Conservation (phyloP, 495 filamentous ascomycete species). For the Copromyces sp. region DNA sequence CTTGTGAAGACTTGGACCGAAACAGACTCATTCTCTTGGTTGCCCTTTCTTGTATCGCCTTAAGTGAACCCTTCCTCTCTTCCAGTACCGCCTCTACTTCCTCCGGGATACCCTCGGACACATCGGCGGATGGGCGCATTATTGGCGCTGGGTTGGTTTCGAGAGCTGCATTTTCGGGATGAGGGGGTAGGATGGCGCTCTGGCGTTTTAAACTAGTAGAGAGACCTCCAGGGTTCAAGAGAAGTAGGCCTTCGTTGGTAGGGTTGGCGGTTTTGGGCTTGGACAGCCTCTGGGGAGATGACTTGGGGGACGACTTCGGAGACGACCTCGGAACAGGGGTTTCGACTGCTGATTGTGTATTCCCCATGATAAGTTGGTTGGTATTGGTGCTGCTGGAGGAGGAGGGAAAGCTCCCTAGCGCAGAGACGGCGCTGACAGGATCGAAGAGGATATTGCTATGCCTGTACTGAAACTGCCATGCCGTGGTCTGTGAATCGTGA, state of each 20-base stretch:
- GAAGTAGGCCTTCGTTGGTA: slow-evolving; percentile 31
- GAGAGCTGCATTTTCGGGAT: slow-evolving; percentile 12
- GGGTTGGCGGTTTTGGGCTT: slow-evolving; percentile 37
- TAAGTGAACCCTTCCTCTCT: slow-evolving; percentile 12
- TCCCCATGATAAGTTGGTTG: slow-evolving; percentile 30
- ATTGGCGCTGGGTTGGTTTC: slow-evolving; percentile 8
- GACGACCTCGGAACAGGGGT: slow-evolving; percentile 22
- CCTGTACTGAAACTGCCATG: slow-evolving; percentile 33
- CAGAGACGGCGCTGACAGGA: neutral
- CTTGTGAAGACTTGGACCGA: slow-evolving; percentile 22
- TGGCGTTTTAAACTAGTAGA: slow-evolving; percentile 23
- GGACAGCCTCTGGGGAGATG: slow-evolving; percentile 31
- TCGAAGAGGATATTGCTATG: slow-evolving; percentile 23
- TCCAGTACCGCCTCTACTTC: neutral
- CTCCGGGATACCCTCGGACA: slow-evolving; percentile 1
- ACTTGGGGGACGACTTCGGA: neutral
- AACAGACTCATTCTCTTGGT: slow-evolving; percentile 22
- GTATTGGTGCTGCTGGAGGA: slow-evolving; percentile 4
- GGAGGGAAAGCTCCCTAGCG: slow-evolving; percentile 4
- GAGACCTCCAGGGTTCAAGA: slow-evolving; percentile 25
- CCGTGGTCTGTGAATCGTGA: slow-evolving; percentile 14
- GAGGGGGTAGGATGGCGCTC: slow-evolving; percentile 10
- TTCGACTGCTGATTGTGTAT: slow-evolving; percentile 33
- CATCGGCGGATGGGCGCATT: slow-evolving; percentile 2
- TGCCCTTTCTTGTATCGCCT: slow-evolving; percentile 11